Percentiles rank a stretch among this genome's conserved stretches.
Conservation (phyloP, 306 rosid species). For the Citrullus colocynthis region DNA sequence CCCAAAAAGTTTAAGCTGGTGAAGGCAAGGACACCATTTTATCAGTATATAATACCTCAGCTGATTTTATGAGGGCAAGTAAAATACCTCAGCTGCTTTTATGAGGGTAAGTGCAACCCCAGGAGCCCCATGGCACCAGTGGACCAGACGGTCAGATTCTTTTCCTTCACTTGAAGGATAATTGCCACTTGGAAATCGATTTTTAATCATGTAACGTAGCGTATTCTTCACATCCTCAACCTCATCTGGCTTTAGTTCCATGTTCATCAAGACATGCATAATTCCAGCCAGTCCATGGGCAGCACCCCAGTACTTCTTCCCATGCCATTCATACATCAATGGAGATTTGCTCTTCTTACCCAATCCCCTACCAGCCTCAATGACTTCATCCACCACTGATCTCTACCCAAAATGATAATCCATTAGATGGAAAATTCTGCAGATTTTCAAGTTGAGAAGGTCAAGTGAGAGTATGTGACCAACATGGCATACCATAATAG, state of each 20-base stretch:
- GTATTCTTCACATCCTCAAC: conserved; percentile 69
- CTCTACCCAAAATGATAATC: conserved; percentile 27
- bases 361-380: conserved; percentile 47
- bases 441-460: not conserved
- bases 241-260: conserved; percentile 68
- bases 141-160: conserved; percentile 64
- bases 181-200: conserved; percentile 58
- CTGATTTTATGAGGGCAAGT: conserved; percentile 62
- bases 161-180: conserved; percentile 80
- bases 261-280: conserved; percentile 65
- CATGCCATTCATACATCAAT: conserved; percentile 88
- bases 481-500: conserved; percentile 28
- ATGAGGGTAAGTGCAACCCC: conserved; percentile 70
- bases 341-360: conserved; percentile 48
- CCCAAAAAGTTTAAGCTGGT: too few species aligned
- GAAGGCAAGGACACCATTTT: too few species aligned
- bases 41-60: conserved; percentile 31
- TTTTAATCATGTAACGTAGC: conserved; percentile 49
- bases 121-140: conserved; percentile 95
- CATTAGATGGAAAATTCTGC: not conserved
- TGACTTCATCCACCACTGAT: conserved; percentile 49
- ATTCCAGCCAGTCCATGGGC: conserved; percentile 91
- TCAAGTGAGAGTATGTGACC: not conserved
- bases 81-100: conserved; percentile 60
- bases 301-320: conserved; percentile 93